Evolutionary conservation across 257 asterid genomes (phyloP).

Genomic region (Solanum appendiculatum): DNA sequence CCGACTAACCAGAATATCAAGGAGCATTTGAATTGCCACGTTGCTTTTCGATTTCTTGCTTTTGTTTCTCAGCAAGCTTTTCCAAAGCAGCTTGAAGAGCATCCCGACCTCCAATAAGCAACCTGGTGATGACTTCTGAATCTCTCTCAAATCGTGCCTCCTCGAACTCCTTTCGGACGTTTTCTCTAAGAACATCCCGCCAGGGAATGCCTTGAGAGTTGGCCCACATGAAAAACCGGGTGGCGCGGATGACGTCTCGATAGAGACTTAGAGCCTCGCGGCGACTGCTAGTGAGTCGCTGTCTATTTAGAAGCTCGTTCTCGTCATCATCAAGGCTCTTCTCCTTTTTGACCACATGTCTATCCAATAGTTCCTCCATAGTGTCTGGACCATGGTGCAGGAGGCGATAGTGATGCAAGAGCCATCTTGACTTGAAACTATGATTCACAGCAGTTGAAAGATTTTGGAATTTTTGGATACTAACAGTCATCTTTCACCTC

Average conservation of each 20-base stretch:
- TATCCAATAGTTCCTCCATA: conserved; percentile 74
- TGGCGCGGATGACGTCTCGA: conserved; percentile 76
- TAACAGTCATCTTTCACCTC: conserved; percentile 15
- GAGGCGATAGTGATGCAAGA: conserved; percentile 8
- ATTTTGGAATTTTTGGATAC: conserved; percentile 14
- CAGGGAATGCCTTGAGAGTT: conserved; percentile 72
- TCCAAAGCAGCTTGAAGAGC: conserved; percentile 78
- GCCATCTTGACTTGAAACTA: conserved; percentile 1
- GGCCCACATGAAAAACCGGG: conserved; percentile 81
- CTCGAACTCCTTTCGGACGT: conserved; percentile 87
- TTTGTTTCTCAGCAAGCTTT: conserved; percentile 90
- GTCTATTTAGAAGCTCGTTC: conserved; percentile 44
- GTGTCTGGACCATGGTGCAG: conserved; percentile 89
- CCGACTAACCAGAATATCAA: not conserved
- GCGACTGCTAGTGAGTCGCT: conserved; percentile 66
- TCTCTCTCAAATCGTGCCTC: conserved; percentile 75
- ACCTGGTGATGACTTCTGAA: conserved; percentile 69
- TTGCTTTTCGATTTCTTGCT: conserved; percentile 63
- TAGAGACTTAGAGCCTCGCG: conserved; percentile 89
- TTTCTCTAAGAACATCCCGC: conserved; percentile 86
- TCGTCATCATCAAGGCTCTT: conserved; percentile 48
- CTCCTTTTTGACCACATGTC: conserved; percentile 55
- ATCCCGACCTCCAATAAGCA: conserved; percentile 81
- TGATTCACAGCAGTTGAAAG: conserved; percentile 19
- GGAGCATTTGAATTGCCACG: conserved; percentile 17